Evolutionary conservation across 495 filamentous ascomycete genomes (phyloP).

Genomic region (Aspergillus steynii): DNA sequence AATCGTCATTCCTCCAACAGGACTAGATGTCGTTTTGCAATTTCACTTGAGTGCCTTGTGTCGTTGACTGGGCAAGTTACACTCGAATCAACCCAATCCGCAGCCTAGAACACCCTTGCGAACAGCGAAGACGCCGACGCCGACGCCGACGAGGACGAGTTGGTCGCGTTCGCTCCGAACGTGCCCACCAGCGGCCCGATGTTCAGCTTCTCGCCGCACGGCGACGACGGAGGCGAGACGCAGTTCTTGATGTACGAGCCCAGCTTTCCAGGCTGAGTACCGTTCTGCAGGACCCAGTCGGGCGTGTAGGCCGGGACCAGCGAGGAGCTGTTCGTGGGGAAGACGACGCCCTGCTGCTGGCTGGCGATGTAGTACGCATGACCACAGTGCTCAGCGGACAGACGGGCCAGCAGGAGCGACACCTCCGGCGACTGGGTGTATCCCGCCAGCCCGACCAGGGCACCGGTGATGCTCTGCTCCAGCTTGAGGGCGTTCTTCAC

Average conservation of each 20-base stretch:
- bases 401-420: slow-evolving; percentile 33
- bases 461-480: slow-evolving; percentile 28
- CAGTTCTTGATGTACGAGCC: slow-evolving; percentile 30
- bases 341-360: slow-evolving; percentile 24
- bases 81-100: too few species aligned
- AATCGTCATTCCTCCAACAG: background rate
- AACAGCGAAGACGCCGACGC: slow-evolving; percentile 2
- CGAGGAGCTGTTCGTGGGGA: slow-evolving; percentile 26
- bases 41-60: background rate
- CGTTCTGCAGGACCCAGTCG: slow-evolving; percentile 21
- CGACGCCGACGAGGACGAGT: slow-evolving; percentile 10
- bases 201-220: slow-evolving; percentile 24
- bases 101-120: background rate
- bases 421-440: slow-evolving; percentile 37
- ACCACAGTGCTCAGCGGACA: slow-evolving; percentile 33
- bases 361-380: slow-evolving; percentile 28
- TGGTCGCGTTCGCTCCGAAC: slow-evolving; percentile 11
- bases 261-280: slow-evolving; percentile 28
- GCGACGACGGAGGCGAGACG: slow-evolving; percentile 23
- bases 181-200: slow-evolving; percentile 29
- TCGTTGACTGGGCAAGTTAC: background rate
- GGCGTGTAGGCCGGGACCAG: slow-evolving; percentile 30
- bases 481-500: slow-evolving; percentile 25
- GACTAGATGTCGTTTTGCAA: background rate
- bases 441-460: slow-evolving; percentile 31